Evolutionary conservation across 2,329 filamentous ascomycete species (phyloP), one percentile per base, ranked within the genome.

Genomic region (Xylariaceae sp.): DNA sequence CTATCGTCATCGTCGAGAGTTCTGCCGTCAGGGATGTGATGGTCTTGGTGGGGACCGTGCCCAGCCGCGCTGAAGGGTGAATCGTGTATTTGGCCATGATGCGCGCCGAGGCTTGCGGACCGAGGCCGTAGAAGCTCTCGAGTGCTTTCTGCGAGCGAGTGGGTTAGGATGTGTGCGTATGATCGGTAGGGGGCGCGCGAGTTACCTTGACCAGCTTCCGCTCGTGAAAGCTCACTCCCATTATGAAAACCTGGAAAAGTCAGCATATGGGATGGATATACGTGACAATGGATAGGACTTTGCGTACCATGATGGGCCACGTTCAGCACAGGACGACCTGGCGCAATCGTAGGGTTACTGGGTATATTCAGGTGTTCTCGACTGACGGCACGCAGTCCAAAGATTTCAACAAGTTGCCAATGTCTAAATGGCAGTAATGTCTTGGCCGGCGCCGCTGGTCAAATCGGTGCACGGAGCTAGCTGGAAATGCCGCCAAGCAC

Each of bases 11-110:
- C 41, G 82, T 83, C 13, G 89, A 87, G 31, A 98, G 73, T 59
- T 95, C 88, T 38, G 85, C 85, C 17, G 86, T 93, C 46, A 98
- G 73, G 39, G 86, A 84, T 39, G 88, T 83, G 53, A 95, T 71
- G 46, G 89, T 90, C 62, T 85, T 82, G 45, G 83, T 80, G 34
- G 80, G 75, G 16, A 98, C 69, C 7, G 80, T 75, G 62, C 86
- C 87, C 53, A 97, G 74, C 59, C 83, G 86, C 51, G 87, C 86
- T 43, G 79, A 83, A 22, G 88, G 83, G 69, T 95, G 87, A 61
- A 98, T 94, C 55, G 84, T 83, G 70, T 89, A 85, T 59, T 88
- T 90, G 51, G 93, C 87, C 72, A 97, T 85, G 54, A 98, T 82
- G 33, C 83, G 81, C 38, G 76, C 68, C 40, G 85, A 86, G 26